Base-by-base conservation (phyloP, 2,329 filamentous ascomycete genomes). In the Pseudogymnoascus sp. region DNA sequence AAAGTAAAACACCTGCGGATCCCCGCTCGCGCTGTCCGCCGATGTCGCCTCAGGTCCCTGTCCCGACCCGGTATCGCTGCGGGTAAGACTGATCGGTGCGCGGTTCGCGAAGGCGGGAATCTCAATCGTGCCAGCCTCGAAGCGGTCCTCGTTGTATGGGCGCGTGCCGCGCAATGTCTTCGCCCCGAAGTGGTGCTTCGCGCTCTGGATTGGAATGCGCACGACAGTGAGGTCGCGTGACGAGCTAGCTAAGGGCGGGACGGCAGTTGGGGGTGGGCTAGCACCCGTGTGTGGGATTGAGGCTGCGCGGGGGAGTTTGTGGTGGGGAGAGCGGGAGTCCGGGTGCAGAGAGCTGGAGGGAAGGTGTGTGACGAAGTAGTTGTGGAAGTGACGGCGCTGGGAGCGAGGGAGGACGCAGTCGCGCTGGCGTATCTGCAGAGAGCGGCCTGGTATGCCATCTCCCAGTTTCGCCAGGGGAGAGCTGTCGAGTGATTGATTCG, bases 1-100 rank as follows among this genome's bases (percentile, higher is more conserved):
- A 80, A 97, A 99, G 75, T 97, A 99, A 75, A 99, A 99, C 35
- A 97, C 88, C 73, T 97, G 93, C 1, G 93, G 93, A 72, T 97
- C 93, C 2, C 93, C 93, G 66, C 85, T 89, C 1, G 89, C 85
- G 67, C 87, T 89, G 64, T 90, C 89, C 5, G 91, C 90, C 8
- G 81, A 84, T 23, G 83, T 90, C 60, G 83, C 86, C 75, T 85
- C 85, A 66, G 79, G 83, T 23, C 62, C 60, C 50, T 59, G 68
- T 3, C 38, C 38, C 31, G 65, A 66, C 66, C 63, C 16, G 60
- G 65, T 14, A 60, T 38, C 53, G 25, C 44, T 63, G 28, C 71
- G 59, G 62, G 67, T 73, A 47, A 82, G 69, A 69, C 82, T 87
- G 65, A 90, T 82, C 11, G 93, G 92, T 4, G 86, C 84, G 38